Base-by-base conservation (phyloP, 805 yeast species). In the Teunomyces stri region DNA sequence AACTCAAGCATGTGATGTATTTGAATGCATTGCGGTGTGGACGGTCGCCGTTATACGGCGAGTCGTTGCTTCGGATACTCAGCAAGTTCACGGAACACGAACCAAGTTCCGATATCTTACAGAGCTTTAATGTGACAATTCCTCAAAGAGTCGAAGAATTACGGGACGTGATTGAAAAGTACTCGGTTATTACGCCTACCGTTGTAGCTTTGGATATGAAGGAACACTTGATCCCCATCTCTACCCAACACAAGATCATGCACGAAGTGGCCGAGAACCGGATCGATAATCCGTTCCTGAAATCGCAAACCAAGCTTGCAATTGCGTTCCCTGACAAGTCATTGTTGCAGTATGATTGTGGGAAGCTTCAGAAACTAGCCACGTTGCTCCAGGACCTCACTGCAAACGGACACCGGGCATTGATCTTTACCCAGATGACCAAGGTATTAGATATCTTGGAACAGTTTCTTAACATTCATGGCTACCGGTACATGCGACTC, bases 351-450 rank as follows among this genome's bases (percentile, higher is more conserved):
- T 94, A 87, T 63, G 99, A 94, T 65, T 94, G 99, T 73, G 99
- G 99, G 49, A 94, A 94, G 65, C 73, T 94, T 31, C 99, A 94
- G 62, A 86, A 84, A 56, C 68, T 94, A 43, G 92, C 97, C 0
- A 65, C 71, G 3, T 69, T 94, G 40, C 67, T 94, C 46, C 88
- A 85, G 48, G 85, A 89, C 21, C 72, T 95, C 52, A 85, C 87
- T 44, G 84, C 86, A 30, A 82, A 82, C 39, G 98, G 98, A 0
- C 99, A 94, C 62, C 76, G 99, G 51, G 97, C 96, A 0, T 76
- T 94, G 51, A 92, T 94, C 48, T 94, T 94, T 70, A 94, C 99
- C 0, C 99, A 94, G 62, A 94, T 94, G 99, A 92, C 99, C 1
- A 88, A 88, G 61, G 98, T 94, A 6, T 74, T 94, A 65, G 99